Evolutionary conservation across 495 filamentous ascomycete species (phyloP).

Genomic region (Aspergillus hancockii): DNA sequence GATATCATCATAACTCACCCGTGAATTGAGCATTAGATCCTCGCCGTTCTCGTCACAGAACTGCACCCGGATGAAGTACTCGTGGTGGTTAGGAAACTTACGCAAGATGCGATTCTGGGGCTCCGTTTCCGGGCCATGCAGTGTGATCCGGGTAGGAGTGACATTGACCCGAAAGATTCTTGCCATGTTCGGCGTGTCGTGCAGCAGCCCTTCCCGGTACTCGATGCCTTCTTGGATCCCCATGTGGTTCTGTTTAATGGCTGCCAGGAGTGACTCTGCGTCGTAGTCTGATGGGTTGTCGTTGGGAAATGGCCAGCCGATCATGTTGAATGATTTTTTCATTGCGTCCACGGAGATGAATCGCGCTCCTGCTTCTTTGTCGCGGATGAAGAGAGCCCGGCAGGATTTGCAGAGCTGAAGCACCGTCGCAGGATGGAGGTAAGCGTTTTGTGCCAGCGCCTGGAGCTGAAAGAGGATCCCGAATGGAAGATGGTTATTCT

Average conservation of each 20-base stretch:
- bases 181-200: slow-evolving; percentile 11
- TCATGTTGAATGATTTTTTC: slow-evolving; percentile 20
- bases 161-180: slow-evolving; percentile 61
- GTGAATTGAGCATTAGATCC: slow-evolving; percentile 56
- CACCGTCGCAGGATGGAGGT: slow-evolving; percentile 30
- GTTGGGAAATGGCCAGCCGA: slow-evolving; percentile 21
- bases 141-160: slow-evolving; percentile 66
- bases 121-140: slow-evolving; percentile 71
- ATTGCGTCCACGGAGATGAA: slow-evolving; percentile 16
- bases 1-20: slow-evolving; percentile 53
- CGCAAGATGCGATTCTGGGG: slow-evolving; percentile 73
- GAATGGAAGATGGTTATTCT: slow-evolving; percentile 32
- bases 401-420: slow-evolving; percentile 14
- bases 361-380: slow-evolving; percentile 5
- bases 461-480: slow-evolving; percentile 41
- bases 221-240: slow-evolving; percentile 12
- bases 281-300: slow-evolving; percentile 19
- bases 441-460: slow-evolving; percentile 36
- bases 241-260: slow-evolving; percentile 13
- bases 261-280: slow-evolving; percentile 4
- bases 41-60: slow-evolving; percentile 76
- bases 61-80: slow-evolving; percentile 68
- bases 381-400: neutral
- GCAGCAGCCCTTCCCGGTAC: slow-evolving; percentile 5
- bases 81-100: slow-evolving; percentile 61